Conservation (phyloP, 768 basidiomycete genomes). For the Serendipita sp. region DNA sequence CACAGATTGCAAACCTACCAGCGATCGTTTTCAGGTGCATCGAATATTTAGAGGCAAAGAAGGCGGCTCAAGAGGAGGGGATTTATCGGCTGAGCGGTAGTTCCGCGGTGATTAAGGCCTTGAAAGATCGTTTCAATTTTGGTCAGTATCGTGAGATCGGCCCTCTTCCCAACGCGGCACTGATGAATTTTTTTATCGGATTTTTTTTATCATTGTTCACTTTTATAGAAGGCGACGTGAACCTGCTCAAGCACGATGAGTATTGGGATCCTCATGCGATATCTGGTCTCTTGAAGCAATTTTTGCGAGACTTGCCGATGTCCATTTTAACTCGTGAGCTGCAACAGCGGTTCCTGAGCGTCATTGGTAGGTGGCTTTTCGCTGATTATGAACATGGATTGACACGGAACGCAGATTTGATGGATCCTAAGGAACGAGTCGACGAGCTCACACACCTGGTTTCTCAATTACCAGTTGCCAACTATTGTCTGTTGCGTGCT, state of each 20-base stretch:
- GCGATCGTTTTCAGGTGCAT: constrained; percentile 92
- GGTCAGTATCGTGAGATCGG: constrained; percentile 35
- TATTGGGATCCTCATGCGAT: constrained; percentile 98
- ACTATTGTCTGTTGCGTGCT: constrained; percentile 87
- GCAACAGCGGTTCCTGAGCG: constrained; percentile 78
- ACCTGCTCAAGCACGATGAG: constrained; percentile 74
- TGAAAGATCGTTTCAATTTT: constrained; percentile 85
- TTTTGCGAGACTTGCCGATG: constrained; percentile 81
- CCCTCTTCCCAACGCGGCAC: not conserved
- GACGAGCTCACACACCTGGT: constrained; percentile 75
- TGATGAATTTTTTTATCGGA: not conserved
- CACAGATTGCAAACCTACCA: constrained; percentile 79
- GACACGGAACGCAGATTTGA: constrained; percentile 46
- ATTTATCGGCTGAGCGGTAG: constrained; percentile 93
- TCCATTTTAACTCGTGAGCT: constrained; percentile 87
- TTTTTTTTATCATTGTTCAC: not conserved
- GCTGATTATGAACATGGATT: constrained; percentile 10
- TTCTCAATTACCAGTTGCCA: constrained; percentile 71
- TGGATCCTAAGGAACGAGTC: constrained; percentile 77
- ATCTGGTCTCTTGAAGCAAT: constrained; percentile 85
- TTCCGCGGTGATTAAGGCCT: constrained; percentile 82
- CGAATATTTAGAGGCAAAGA: constrained; percentile 84
- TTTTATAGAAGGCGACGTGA: constrained; percentile 80
- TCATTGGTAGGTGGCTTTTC: constrained; percentile 58
- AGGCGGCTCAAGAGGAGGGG: constrained; percentile 93